These are phyloP conservation scores for Isatis lusitanica DNA, from an alignment of 441 rosid genomes.

Conservation along the genomic window DNA sequence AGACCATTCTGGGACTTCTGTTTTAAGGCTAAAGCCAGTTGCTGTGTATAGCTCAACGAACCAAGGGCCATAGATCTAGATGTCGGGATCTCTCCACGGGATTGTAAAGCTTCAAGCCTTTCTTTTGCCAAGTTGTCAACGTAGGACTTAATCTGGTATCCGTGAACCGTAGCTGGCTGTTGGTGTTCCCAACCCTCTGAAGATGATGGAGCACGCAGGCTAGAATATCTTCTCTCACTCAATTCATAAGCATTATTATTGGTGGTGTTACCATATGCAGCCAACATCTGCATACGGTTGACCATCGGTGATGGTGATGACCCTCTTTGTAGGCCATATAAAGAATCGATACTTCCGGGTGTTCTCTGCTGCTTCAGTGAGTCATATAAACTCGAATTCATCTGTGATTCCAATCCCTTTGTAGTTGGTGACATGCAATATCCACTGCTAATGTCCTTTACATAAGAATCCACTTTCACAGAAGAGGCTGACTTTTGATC, in stretches of 20 bases:
- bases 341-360: constrained; percentile 57
- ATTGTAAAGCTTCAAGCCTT: constrained; percentile 47
- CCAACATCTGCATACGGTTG: constrained; percentile 52
- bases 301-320: constrained; percentile 55
- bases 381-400: constrained; percentile 50
- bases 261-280: constrained; percentile 54
- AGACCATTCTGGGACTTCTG: constrained; percentile 66
- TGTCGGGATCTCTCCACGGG: constrained; percentile 57
- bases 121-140: constrained; percentile 58
- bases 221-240: constrained; percentile 65
- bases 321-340: constrained; percentile 61
- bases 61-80: constrained; percentile 50
- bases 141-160: constrained; percentile 67
- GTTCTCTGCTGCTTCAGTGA: constrained; percentile 60
- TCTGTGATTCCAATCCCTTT: constrained; percentile 55
- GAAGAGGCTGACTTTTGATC: constrained; percentile 51
- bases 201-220: constrained; percentile 61
- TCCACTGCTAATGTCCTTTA: constrained; percentile 51
- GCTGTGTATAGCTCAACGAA: constrained; percentile 54
- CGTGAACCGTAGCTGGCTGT: constrained; percentile 88
- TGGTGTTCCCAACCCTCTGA: constrained; percentile 56
- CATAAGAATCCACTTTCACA: constrained; percentile 50
- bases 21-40: constrained; percentile 49
- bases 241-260: constrained; percentile 43
- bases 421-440: constrained; percentile 50